Evolutionary conservation across 2,329 filamentous ascomycete species (phyloP).

Genomic region (Pseudogymnoascus sp.): DNA sequence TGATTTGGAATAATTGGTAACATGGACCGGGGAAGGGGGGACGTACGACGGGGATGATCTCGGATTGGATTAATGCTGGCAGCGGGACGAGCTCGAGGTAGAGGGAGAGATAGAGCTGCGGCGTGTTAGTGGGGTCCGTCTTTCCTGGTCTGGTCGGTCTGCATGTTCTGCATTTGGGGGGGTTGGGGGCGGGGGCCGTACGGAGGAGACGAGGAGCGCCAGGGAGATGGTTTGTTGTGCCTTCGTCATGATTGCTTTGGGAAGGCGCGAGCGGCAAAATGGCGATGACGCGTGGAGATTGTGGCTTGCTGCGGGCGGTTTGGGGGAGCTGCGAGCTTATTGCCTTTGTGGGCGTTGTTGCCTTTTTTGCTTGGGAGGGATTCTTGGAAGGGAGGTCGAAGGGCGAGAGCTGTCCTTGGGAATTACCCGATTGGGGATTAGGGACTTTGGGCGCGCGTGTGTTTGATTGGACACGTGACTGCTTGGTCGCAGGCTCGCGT

Average conservation of each 20-base stretch:
- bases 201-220: slow-evolving; percentile 77
- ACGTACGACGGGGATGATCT: slow-evolving; percentile 84
- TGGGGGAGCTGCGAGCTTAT: slow-evolving; percentile 3
- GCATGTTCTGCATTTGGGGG: slow-evolving; percentile 7
- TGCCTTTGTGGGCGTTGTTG: background rate
- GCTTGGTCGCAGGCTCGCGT: background rate
- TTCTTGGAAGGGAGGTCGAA: background rate
- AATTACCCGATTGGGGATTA: slow-evolving; percentile 6
- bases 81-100: slow-evolving; percentile 79
- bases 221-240: slow-evolving; percentile 88
- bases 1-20: background rate
- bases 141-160: slow-evolving; percentile 5
- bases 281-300: background rate
- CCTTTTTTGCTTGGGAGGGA: background rate
- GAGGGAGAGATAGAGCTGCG: slow-evolving; percentile 77
- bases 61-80: slow-evolving; percentile 65
- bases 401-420: slow-evolving; percentile 2
- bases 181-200: slow-evolving; percentile 38
- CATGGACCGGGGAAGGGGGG: background rate
- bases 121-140: slow-evolving; percentile 13
- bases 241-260: slow-evolving; percentile 66
- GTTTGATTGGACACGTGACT: background rate
- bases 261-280: background rate
- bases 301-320: background rate
- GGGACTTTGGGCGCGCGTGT: background rate